Base-by-base conservation (phyloP, 129 eudicot genomes). In the Flaveria ramosissima region DNA sequence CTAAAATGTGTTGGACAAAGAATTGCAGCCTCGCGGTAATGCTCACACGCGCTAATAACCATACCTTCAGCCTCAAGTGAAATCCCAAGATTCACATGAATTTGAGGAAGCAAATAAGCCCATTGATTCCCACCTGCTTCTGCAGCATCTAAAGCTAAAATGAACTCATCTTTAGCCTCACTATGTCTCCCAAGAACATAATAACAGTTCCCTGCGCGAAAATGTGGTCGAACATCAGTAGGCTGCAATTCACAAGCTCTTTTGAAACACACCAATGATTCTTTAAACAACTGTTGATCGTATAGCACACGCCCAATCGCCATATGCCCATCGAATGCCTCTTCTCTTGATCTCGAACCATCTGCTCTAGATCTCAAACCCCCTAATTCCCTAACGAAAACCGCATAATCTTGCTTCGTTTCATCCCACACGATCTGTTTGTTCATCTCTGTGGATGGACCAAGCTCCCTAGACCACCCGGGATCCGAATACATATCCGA, bases 321-420 rank as follows among this genome's bases (percentile, higher is more conserved):
- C 99, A 94, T 94, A 10, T 94, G 99, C 8, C 97, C 99, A 80
- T 94, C 99, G 67, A 89, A 94, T 1, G 99, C 99, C 80, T 94
- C 99, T 13, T 83, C 85, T 27, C 97, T 80, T 0, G 99, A 94
- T 70, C 93, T 74, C 0, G 99, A 84, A 61, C 94, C 89, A 70
- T 94, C 97, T 0, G 97, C 97, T 61, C 96, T 81, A 1, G 87
- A 77, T 77, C 99, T 91, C 84, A 94, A 88, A 72, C 63, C 92
- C 2, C 97, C 96, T 77, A 94, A 86, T 64, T 94, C 99, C 78
- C 88, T 94, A 15, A 94, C 92, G 75, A 94, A 94, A 17, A 77
- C 79, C 0, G 84, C 70, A 51, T 91, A 94, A 66, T 81, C 97
- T 46, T 80, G 86, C 9, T 88, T 84, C 42, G 81, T 71, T 65